Evolutionary conservation across 768 basidiomycete genomes (phyloP).

Genomic region (Cyclocybe cylindracea): DNA sequence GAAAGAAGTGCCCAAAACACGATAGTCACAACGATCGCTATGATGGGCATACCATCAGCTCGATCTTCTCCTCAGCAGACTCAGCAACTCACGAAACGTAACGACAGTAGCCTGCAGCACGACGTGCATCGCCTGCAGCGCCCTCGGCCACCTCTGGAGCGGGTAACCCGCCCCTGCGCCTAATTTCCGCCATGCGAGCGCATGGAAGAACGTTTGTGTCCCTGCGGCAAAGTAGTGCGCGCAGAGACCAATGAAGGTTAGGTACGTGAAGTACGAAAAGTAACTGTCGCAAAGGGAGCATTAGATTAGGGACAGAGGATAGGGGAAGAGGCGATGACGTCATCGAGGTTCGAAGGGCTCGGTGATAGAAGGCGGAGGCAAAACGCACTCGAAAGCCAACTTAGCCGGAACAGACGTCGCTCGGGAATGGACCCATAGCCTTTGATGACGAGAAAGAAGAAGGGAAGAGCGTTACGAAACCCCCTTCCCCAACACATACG

Average conservation of each 20-base stretch:
- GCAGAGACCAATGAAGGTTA: conserved; percentile 61
- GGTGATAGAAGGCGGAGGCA: too few relatives aligned
- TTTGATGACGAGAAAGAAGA: not conserved
- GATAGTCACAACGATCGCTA: conserved; percentile 65
- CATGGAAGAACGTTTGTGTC: conserved; percentile 52
- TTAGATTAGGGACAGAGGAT: not conserved
- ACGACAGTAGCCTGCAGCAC: conserved; percentile 50
- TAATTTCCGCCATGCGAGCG: conserved; percentile 17
- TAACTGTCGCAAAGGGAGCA: conserved; percentile 35
- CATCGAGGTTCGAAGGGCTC: too few relatives aligned
- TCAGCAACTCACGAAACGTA: conserved; percentile 36
- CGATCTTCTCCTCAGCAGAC: not conserved
- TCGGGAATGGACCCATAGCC: too few relatives aligned
- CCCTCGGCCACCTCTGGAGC: conserved; percentile 58
- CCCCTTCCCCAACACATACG: not conserved
- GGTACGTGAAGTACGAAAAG: conserved; percentile 65
- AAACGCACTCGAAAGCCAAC: too few relatives aligned
- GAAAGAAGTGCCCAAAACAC: conserved; percentile 64
- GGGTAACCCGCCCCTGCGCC: conserved; percentile 42
- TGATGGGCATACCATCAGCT: not conserved
- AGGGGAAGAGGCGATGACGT: too few relatives aligned
- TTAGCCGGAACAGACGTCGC: too few relatives aligned
- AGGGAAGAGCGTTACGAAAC: not conserved
- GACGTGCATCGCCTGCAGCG: conserved; percentile 58
- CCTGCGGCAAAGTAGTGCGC: conserved; percentile 64